Base-by-base conservation (phyloP, 441 rosid genomes). In the Rhodomyrtus psidioides region DNA sequence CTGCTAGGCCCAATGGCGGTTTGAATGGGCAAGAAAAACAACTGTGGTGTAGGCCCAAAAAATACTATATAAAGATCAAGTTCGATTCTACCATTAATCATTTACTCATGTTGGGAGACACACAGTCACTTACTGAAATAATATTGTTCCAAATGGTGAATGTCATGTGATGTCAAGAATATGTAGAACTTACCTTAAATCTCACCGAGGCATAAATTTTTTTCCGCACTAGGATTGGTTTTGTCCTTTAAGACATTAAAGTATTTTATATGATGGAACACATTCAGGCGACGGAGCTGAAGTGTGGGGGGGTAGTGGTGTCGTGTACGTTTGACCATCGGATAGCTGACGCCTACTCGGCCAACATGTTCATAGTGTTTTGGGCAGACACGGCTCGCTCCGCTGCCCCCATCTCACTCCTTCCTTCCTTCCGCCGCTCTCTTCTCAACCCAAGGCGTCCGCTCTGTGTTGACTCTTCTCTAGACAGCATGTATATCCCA, bases 311-410 rank as follows among this genome's bases (percentile, higher is more conserved):
- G 14, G 21, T 93, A 56, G 96, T 95, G 76, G 92, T 96, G 86
- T 97, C 85, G 28, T 94, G 97, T 89, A 76, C 96, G 24, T 96
- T 95, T 62, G 99, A 96, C 87, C 99, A 96, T 83, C 96, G 97
- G 60, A 87, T 94, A n/a, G 93, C 98, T 4, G 98, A 96, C 83
- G 98, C 96, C 26, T 91, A 93, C 87, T 94, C 99, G 6, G 86
- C 90, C 88, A 94, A 95, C 88, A 92, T 94, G 97, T 94, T 96
- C 86, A 90, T 95, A 10, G 88, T 92, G 1, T 93, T 96, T 2
- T 96, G 98, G 99, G 93, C 97, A 12, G 95, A 93, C 86, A 83
- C 86, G 34, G 91, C 97, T 65, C 91, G 84, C 51, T 92, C 91
- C 5, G 89, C 91, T 4, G 89, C 86, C 30, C 90, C 91, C 39